Evolutionary conservation across 768 basidiomycete genomes (phyloP).

Genomic region (Boletus fagicola): DNA sequence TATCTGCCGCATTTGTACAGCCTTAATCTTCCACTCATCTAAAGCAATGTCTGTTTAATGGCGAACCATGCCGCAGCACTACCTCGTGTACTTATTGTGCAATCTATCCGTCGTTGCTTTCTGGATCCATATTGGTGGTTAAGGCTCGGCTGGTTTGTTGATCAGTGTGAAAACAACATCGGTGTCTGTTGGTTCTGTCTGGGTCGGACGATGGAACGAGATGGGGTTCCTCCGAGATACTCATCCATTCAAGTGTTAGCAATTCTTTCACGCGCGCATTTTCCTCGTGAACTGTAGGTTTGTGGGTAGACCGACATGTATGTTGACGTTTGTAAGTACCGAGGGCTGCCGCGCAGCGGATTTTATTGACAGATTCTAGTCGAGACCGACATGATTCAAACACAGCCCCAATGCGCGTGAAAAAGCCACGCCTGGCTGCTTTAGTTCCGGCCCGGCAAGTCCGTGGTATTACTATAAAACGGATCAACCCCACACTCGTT

Average conservation of each 20-base stretch:
- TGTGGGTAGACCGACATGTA: background rate
- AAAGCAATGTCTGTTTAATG: slow-evolving; percentile 44
- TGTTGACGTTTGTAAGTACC: background rate
- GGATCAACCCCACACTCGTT: slow-evolving; percentile 1
- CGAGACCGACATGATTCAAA: background rate
- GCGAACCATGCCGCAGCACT: slow-evolving; percentile 36
- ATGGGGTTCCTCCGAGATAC: background rate
- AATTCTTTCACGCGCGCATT: too few species aligned
- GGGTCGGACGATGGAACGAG: too few species aligned
- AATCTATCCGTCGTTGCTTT: slow-evolving; percentile 36
- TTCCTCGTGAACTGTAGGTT: background rate
- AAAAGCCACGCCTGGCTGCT: too few species aligned
- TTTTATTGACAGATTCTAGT: background rate
- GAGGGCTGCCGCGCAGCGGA: background rate
- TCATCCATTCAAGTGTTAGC: too few species aligned
- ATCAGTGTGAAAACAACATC: background rate
- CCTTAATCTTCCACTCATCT: slow-evolving; percentile 38
- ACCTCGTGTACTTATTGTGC: slow-evolving; percentile 41
- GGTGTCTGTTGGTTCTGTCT: background rate
- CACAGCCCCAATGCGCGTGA: too few species aligned
- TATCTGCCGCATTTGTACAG: slow-evolving; percentile 50
- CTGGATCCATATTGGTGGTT: background rate
- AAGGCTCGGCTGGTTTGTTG: background rate
- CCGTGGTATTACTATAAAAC: background rate
- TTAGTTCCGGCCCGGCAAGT: background rate